Base-by-base conservation (phyloP, 257 asterid species). In the Salvia miltiorrhiza region DNA sequence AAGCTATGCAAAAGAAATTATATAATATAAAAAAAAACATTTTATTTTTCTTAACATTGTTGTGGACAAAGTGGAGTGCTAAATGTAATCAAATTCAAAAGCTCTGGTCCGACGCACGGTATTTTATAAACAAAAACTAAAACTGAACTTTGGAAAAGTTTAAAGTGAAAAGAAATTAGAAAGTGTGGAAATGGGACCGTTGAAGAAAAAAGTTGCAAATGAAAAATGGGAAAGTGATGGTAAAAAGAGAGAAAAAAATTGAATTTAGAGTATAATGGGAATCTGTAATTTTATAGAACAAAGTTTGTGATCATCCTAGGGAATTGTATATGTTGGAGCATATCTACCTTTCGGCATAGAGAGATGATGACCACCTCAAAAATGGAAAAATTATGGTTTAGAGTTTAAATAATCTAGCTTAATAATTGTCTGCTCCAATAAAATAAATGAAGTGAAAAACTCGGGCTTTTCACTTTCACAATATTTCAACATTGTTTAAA, bases 321-420 rank as follows among this genome's bases (percentile, higher is more conserved):
- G 3, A 48, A 21, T 71, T 14, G 37, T 61, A 24, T 65, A 24
- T 50, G 37, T 47, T 55, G 63, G 4, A 35, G 33, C 58, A 24
- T 56, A 28, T 53, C 43, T 3, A 65, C 54, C 77, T 64, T 73
- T 73, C 72, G 77, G 77, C 72, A 55, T 39, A 0, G 8, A 40
- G 20, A 41, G 24, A 70, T 45, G 16, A 16, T 39, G 7, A 56
- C 37, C 60, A 24, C 11, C 10, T 13, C 1, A 11, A 54, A 2
- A 54, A 24, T 24, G 35, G 17, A 7, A 24, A 54, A 54, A 37
- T 2, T 30, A 30, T 30, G 35, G 35, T 30, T 30, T 1, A 30
- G 5, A 1, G 3, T 26, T 26, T 1, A n/a, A n/a, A 1, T 43
- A 13, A 43, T 43, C 7, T 7, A 3, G n/a, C 3, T 3, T 43